Conservation (phyloP, 2,329 filamentous ascomycete genomes). For the Talaromyces sp. region DNA sequence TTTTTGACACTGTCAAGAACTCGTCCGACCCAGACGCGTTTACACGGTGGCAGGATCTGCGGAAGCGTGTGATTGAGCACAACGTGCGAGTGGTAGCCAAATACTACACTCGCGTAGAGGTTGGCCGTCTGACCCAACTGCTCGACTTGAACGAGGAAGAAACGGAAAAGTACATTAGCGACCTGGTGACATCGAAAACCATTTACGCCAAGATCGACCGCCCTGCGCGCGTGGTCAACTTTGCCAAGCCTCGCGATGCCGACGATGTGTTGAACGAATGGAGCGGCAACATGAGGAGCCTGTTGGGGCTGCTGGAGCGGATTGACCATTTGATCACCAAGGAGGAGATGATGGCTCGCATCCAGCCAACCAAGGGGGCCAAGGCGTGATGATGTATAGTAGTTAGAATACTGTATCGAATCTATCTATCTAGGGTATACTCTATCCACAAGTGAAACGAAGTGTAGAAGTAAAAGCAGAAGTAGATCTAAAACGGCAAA, state of each 20-base stretch:
- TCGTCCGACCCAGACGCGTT: conserved; percentile 73
- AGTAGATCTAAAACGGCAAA: conserved; percentile 49
- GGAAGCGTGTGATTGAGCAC: conserved; percentile 98
- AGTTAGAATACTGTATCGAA: background rate
- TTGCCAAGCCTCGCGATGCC: conserved; percentile 88
- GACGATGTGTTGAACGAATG: conserved; percentile 98
- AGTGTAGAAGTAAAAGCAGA: background rate
- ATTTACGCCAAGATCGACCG: conserved; percentile 97
- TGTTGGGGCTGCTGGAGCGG: conserved; percentile 76
- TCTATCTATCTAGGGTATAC: conserved; percentile 6
- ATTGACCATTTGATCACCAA: conserved; percentile 99
- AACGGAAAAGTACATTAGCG: conserved; percentile 98
- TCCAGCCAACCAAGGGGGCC: conserved; percentile 57
- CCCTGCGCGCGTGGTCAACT: conserved; percentile 84
- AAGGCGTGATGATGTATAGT: conserved; percentile 9
- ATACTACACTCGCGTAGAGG: conserved; percentile 97
- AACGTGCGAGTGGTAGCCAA: conserved; percentile 96
- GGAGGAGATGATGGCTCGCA: conserved; percentile 99
- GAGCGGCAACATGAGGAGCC: conserved; percentile 96
- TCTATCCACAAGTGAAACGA: conserved; percentile 6
- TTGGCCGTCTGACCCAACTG: conserved; percentile 81
- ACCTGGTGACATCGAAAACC: conserved; percentile 94
- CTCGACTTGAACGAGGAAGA: conserved; percentile 91
- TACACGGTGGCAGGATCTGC: conserved; percentile 86
- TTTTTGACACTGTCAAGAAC: conserved; percentile 66